Evolutionary conservation across 164 flowering plant genomes (phyloP), one percentile per base, ranked within the genome.

Genomic region (Liriodendron chinense): DNA sequence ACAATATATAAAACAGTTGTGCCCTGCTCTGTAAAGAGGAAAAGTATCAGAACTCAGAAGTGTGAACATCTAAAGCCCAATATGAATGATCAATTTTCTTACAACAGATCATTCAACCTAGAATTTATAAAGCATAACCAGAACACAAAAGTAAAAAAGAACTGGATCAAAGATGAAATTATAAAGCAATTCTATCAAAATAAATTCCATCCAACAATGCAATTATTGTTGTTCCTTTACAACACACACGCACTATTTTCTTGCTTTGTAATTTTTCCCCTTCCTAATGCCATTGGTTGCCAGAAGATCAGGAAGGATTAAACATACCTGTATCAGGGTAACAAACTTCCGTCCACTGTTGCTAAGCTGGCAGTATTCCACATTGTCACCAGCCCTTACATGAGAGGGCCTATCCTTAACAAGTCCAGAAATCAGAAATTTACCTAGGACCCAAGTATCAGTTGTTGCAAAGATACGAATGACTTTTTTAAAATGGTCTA

Each of bases 281-380:
- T 16, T 28, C 25, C 25, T 21, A 67, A 47, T 34, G 65, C 14
- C 70, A 14, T 28, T 20, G 13, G 71, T 1, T 18, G 24, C 7
- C 8, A 24, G 43, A 9, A 26, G 59, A 53, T 10, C 18, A 16
- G 59, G 47, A 62, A 26, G 49, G 23, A 70, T 48, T 34, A 16
- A 70, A 75, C 78, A 22, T 13, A 91, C 95, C 95, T 89, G 92
- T 70, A 91, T 69, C 13, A 86, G 57, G 8, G 88, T 82, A 24
- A 86, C 70, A 75, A 91, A 82, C 76, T 89, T 88, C 76, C 87
- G 74, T 34, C 95, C 93, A 34, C 95, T 89, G 81, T 70, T 83
- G 26, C 92, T 89, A 73, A 91, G 91, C 47, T 82, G 76, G 81
- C 83, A 91, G 76, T 77, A 85, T 28, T 87, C 86, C 14, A 83